Conservation (phyloP, 2,329 filamentous ascomycete genomes). For the Shiraia bambusicola region DNA sequence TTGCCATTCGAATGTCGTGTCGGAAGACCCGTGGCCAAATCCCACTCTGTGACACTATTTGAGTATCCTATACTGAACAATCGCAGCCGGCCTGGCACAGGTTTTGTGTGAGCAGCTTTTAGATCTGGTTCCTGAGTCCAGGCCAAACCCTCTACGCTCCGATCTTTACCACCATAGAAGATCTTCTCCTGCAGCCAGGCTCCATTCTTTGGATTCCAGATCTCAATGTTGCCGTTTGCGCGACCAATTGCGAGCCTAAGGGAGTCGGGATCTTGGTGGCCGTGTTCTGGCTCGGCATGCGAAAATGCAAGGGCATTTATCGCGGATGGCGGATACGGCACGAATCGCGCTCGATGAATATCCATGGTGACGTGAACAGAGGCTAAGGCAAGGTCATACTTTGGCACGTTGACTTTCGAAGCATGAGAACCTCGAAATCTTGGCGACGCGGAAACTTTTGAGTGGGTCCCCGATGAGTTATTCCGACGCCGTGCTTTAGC, state of each 20-base stretch:
- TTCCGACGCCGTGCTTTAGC: conserved; percentile 10
- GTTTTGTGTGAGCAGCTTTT: conserved; percentile 59
- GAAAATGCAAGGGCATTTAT: conserved; percentile 97
- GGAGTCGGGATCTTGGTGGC: conserved; percentile 53
- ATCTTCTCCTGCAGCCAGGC: conserved; percentile 88
- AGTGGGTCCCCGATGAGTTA: conserved; percentile 7
- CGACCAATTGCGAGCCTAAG: conserved; percentile 85
- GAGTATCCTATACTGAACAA: conserved; percentile 97
- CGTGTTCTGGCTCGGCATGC: conserved; percentile 54
- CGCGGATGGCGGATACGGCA: conserved; percentile 84
- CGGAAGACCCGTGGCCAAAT: conserved; percentile 75
- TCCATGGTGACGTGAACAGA: conserved; percentile 64
- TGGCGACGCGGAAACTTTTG: conserved; percentile 13
- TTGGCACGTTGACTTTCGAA: conserved; percentile 4
- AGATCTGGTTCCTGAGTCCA: conserved; percentile 89
- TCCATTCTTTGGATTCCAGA: conserved; percentile 87
- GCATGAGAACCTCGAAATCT: conserved; percentile 13
- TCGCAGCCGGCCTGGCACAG: conserved; percentile 70
- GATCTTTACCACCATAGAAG: conserved; percentile 77
- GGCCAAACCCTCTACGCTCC: conserved; percentile 84
- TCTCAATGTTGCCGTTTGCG: conserved; percentile 93
- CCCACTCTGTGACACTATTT: conserved; percentile 91
- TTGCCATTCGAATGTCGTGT: conserved; percentile 84
- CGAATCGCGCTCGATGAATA: conserved; percentile 94
- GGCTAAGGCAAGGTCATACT: conserved; percentile 15